A percentile compares a stretch with the other conserved stretches of the same genome.
Conservation (phyloP, 768 basidiomycete genomes). For the Termitomyces sp. region DNA sequence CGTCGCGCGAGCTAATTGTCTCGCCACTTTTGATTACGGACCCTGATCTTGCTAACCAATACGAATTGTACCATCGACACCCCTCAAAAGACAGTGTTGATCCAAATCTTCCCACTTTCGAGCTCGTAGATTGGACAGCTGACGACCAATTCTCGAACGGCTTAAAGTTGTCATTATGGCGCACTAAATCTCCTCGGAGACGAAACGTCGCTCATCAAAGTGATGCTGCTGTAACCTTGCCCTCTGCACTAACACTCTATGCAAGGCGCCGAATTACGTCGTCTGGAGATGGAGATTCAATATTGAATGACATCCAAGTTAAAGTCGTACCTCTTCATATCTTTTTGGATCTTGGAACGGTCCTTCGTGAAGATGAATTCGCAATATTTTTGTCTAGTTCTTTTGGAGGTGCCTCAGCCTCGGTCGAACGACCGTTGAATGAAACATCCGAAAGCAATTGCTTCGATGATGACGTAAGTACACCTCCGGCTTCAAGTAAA, state of each 20-base stretch:
- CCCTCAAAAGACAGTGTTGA: conserved; percentile 24
- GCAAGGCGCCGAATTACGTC: background rate
- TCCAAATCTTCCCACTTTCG: conserved; percentile 46
- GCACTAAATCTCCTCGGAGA: conserved; percentile 33
- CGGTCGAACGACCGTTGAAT: background rate
- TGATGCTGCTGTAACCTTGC: background rate
- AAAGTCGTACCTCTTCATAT: conserved; percentile 61
- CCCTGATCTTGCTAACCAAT: conserved; percentile 55
- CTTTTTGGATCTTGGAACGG: conserved; percentile 61
- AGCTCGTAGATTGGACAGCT: conserved; percentile 59
- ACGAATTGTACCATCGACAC: conserved; percentile 37
- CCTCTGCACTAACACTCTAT: conserved; percentile 6
- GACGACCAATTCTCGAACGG: conserved; percentile 31
- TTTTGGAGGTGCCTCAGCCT: background rate
- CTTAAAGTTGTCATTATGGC: conserved; percentile 60
- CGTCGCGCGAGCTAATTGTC: conserved; percentile 25
- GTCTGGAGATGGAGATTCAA: background rate
- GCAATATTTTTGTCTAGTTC: conserved; percentile 45
- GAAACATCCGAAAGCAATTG: conserved; percentile 9
- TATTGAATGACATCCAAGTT: conserved; percentile 28
- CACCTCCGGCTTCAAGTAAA: conserved; percentile 32
- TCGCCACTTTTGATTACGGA: conserved; percentile 76
- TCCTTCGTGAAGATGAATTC: conserved; percentile 31
- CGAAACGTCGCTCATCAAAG: conserved; percentile 9
- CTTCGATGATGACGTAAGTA: conserved; percentile 23